Evolutionary conservation across 106 monocot species (phyloP), one percentile per base, ranked within the genome.

Genomic region (Amphibolis antarctica): DNA sequence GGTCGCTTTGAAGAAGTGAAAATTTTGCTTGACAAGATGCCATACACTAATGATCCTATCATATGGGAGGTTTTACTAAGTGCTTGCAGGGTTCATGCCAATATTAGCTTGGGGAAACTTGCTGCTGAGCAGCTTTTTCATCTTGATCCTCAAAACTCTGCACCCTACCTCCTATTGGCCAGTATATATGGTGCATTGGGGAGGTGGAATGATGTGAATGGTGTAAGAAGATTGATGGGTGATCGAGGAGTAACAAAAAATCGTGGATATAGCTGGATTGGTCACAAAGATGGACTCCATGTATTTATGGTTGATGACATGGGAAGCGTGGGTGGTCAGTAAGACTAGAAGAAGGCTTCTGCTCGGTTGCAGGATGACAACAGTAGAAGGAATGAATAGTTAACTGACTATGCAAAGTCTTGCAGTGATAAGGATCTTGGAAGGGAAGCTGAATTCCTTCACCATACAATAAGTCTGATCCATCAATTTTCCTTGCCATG

Each of bases 31-130:
- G 71, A 80, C 6, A 62, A 60, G 17, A 89, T 89, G 83, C 71
- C 89, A 12, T 84, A 25, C 51, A 75, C 59, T 46, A 75, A 84
- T 76, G 86, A 89, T 74, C 84, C 89, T 21, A 86, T 89, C 22
- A 63, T 96, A n/a, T 96, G 94, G 94, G 89, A 96, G 59, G 86
- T 96, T 21, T 66, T 96, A 55, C 78, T 96, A 12, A 86, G 79
- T 72, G 68, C 89, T 42, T 89, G 94, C 70, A 83, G 69, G 14
- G 64, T 84, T 62, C 94, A 96, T 71, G 64, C 76, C 14, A 79
- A 89, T 71, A 72, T 61, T 15, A 67, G 49, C n/a, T 51, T 89
- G 60, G 93, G 86, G 19, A 81, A 70, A 75, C 64, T 49, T 42
- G 93, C 86, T 0, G 89, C 93, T n/a, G 83, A 86, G 25, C 71